Percentiles rank a stretch among this genome's conserved stretches.
These are phyloP conservation scores for Cetradonia linearis DNA, from an alignment of 495 filamentous ascomycete species.

Conservation along the genomic window DNA sequence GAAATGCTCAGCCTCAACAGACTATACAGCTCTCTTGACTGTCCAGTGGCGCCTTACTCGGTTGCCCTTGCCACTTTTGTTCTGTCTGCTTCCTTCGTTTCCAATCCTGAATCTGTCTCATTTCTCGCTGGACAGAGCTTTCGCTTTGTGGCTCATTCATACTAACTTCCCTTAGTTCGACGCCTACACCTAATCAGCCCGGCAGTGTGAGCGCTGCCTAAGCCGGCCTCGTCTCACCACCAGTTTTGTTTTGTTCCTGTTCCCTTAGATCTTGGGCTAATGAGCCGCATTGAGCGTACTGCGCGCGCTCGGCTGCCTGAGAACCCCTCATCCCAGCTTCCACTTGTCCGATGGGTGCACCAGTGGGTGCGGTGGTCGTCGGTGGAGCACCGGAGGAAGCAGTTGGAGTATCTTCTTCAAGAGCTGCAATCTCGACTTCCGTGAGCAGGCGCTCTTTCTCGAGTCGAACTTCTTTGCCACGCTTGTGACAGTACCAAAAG, in stretches of 20 bases:
- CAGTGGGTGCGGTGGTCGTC: slow-evolving; percentile 38
- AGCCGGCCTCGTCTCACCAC: slow-evolving; percentile 7
- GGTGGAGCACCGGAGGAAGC: slow-evolving; percentile 15
- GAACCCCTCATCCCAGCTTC: slow-evolving; percentile 31
- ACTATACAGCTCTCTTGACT: slow-evolving; percentile 19
- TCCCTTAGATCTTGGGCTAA: slow-evolving; percentile 3
- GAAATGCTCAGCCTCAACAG: slow-evolving; percentile 1
- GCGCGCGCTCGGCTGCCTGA: background rate
- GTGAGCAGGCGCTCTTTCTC: slow-evolving; percentile 55
- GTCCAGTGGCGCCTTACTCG: slow-evolving; percentile 19
- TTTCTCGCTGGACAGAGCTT: background rate
- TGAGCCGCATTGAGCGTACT: slow-evolving; percentile 6
- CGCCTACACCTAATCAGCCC: slow-evolving; percentile 11
- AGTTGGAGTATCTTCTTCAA: slow-evolving; percentile 33
- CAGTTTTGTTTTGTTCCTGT: background rate
- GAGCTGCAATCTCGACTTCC: slow-evolving; percentile 38
- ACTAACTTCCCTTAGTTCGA: slow-evolving; percentile 9
- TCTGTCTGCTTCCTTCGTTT: slow-evolving; percentile 9
- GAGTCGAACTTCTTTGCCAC: slow-evolving; percentile 73
- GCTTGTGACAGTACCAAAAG: slow-evolving; percentile 95
- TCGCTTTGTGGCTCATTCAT: background rate
- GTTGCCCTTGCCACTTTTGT: slow-evolving; percentile 16
- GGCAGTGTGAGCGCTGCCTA: background rate
- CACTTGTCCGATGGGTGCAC: slow-evolving; percentile 35
- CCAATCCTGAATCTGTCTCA: slow-evolving; percentile 2